Conservation (phyloP, 768 basidiomycete species). For the Termitomyces sp. region DNA sequence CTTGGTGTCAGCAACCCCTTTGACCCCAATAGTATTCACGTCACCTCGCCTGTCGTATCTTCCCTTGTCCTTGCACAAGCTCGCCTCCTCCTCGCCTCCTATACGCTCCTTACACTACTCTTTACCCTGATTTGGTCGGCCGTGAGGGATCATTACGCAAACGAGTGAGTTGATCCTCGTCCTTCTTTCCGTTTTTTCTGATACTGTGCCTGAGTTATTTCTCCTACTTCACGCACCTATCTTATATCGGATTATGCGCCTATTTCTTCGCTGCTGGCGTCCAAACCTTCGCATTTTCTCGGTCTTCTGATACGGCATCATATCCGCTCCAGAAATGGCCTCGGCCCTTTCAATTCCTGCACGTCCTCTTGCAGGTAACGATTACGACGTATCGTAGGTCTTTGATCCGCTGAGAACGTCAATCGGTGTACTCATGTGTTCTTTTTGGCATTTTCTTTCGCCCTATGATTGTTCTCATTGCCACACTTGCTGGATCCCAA, state of each 20-base stretch:
- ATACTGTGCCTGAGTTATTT: background rate
- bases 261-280: conserved; percentile 60
- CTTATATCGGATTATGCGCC: conserved; percentile 57
- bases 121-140: conserved; percentile 34
- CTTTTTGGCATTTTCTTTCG: conserved; percentile 6
- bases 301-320: conserved; percentile 2
- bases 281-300: conserved; percentile 46
- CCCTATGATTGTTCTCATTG: background rate
- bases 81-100: conserved; percentile 48
- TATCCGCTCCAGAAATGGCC: conserved; percentile 66
- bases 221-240: conserved; percentile 50
- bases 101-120: conserved; percentile 41
- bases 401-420: too few relatives aligned
- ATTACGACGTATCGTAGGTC: conserved; percentile 54
- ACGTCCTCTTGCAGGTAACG: conserved; percentile 50
- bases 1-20: background rate
- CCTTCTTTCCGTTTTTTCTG: background rate
- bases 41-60: background rate
- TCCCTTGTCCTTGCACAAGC: conserved; percentile 37
- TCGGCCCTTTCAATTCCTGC: conserved; percentile 49
- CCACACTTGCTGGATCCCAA: background rate
- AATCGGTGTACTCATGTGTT: background rate
- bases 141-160: conserved; percentile 25
- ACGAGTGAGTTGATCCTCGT: conserved; percentile 25
- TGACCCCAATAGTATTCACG: background rate